A percentile compares a stretch with the other conserved stretches of the same genome.
Evolutionary conservation across 2,329 filamentous ascomycete genomes (phyloP).

Genomic region (Paracamarosporium sp.): DNA sequence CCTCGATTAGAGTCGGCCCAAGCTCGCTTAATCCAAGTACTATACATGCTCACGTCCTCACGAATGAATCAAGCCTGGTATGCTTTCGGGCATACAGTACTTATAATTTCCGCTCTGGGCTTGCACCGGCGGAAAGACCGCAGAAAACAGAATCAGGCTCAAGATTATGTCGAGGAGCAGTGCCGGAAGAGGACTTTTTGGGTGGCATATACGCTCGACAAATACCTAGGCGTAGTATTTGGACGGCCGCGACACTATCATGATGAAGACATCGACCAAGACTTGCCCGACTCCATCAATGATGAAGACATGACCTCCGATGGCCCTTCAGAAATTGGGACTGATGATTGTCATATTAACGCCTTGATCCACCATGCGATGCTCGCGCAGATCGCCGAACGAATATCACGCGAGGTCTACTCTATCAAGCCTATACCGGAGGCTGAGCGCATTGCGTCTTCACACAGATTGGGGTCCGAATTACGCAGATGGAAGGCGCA

Average conservation of each 20-base stretch:
- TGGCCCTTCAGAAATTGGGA: conserved; percentile 33
- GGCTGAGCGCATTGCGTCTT: conserved; percentile 46
- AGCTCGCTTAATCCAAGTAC: conserved; percentile 61
- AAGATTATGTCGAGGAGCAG: conserved; percentile 57
- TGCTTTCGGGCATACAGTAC: conserved; percentile 62
- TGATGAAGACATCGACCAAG: conserved; percentile 68
- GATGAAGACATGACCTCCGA: conserved; percentile 63
- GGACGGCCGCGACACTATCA: conserved; percentile 65
- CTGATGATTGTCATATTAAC: conserved; percentile 60
- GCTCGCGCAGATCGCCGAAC: conserved; percentile 39
- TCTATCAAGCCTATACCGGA: conserved; percentile 41
- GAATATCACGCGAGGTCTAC: conserved; percentile 42
- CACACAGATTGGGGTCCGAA: conserved; percentile 47
- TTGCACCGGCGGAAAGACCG: conserved; percentile 47
- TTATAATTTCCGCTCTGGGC: conserved; percentile 56
- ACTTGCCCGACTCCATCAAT: conserved; percentile 62
- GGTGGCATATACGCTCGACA: conserved; percentile 67
- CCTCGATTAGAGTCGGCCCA: conserved; percentile 63
- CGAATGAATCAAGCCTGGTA: conserved; percentile 67
- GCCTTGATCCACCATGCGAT: conserved; percentile 56
- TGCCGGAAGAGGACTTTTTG: conserved; percentile 67
- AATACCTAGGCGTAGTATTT: conserved; percentile 66
- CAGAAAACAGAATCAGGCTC: conserved; percentile 25
- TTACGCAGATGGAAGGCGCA: conserved; percentile 41
- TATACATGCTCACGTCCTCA: conserved; percentile 64